Conservation (phyloP, 768 basidiomycete species). For the Lentinula sp. region DNA sequence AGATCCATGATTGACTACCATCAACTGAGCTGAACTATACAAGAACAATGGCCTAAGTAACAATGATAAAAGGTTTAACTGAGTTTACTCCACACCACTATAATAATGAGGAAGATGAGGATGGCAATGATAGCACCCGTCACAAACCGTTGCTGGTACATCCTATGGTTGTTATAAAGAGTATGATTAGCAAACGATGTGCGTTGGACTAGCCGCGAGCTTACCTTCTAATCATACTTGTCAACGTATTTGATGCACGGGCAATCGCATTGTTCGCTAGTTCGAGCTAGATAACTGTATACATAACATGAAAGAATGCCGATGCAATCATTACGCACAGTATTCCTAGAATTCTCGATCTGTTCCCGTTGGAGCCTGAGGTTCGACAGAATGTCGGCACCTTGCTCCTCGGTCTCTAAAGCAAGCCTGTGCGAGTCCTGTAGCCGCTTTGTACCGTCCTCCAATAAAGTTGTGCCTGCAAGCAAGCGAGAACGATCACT, state of each 20-base stretch:
- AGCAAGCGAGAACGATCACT: constrained; percentile 79
- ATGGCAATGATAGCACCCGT: constrained; percentile 83
- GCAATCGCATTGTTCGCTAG: constrained; percentile 88
- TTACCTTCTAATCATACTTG: constrained; percentile 93
- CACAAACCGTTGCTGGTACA: constrained; percentile 93
- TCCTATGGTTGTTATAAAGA: constrained; percentile 46
- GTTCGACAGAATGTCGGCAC: constrained; percentile 85
- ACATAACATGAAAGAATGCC: neutral
- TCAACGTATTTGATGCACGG: constrained; percentile 85
- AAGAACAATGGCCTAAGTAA: constrained; percentile 13
- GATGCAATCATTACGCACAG: constrained; percentile 40
- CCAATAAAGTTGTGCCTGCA: constrained; percentile 68
- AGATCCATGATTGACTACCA: neutral
- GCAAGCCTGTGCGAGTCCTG: constrained; percentile 91
- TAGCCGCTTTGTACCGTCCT: constrained; percentile 79
- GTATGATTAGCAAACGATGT: constrained; percentile 19
- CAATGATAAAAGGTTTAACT: constrained; percentile 23
- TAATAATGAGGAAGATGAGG: constrained; percentile 73
- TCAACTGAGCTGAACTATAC: neutral
- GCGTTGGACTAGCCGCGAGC: constrained; percentile 18
- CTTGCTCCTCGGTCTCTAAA: constrained; percentile 93
- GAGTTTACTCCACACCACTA: constrained; percentile 79
- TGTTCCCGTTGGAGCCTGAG: constrained; percentile 86
- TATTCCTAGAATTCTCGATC: constrained; percentile 89
- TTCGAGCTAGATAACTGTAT: constrained; percentile 48